Evolutionary conservation across 2,329 filamentous ascomycete genomes (phyloP).

Genomic region (Stagonosporopsis cucurbitacearum): DNA sequence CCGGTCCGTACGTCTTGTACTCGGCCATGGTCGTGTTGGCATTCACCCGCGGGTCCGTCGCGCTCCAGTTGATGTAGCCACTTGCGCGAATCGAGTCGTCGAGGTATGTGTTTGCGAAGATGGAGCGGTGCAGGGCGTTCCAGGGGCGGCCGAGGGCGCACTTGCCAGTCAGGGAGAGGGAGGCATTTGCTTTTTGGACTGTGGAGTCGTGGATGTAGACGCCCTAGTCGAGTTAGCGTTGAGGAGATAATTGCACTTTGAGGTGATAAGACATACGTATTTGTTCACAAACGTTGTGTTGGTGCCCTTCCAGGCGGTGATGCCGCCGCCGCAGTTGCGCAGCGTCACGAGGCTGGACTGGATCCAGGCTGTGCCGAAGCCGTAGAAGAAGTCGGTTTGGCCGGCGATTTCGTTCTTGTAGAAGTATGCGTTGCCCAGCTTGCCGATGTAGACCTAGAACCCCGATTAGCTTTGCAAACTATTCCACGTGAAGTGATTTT

Average conservation of each 20-base stretch:
- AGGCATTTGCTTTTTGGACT: slow-evolving; percentile 62
- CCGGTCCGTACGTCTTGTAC: slow-evolving; percentile 60
- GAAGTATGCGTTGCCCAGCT: slow-evolving; percentile 71
- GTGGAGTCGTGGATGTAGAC: slow-evolving; percentile 66
- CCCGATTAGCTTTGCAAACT: background rate
- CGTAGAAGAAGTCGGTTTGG: slow-evolving; percentile 72
- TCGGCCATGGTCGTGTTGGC: slow-evolving; percentile 63
- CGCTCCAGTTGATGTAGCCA: slow-evolving; percentile 64
- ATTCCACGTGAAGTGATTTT: background rate
- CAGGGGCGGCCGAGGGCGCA: slow-evolving; percentile 69
- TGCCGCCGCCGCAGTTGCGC: slow-evolving; percentile 68
- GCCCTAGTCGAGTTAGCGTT: slow-evolving; percentile 47
- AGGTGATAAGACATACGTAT: slow-evolving; percentile 50
- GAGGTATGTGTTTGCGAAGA: slow-evolving; percentile 63
- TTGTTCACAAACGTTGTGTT: slow-evolving; percentile 72
- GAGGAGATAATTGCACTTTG: background rate
- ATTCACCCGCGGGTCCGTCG: slow-evolving; percentile 49
- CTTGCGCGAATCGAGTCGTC: slow-evolving; percentile 60
- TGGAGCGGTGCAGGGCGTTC: slow-evolving; percentile 63
- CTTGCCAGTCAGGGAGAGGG: slow-evolving; percentile 47
- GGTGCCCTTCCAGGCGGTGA: slow-evolving; percentile 72
- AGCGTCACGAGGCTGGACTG: slow-evolving; percentile 61
- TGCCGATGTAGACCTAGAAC: slow-evolving; percentile 62
- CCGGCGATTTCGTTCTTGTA: slow-evolving; percentile 66
- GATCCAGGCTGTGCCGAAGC: slow-evolving; percentile 70